Conservation (phyloP, 2,329 filamentous ascomycete genomes). For the Arthrocladium fulminans region DNA sequence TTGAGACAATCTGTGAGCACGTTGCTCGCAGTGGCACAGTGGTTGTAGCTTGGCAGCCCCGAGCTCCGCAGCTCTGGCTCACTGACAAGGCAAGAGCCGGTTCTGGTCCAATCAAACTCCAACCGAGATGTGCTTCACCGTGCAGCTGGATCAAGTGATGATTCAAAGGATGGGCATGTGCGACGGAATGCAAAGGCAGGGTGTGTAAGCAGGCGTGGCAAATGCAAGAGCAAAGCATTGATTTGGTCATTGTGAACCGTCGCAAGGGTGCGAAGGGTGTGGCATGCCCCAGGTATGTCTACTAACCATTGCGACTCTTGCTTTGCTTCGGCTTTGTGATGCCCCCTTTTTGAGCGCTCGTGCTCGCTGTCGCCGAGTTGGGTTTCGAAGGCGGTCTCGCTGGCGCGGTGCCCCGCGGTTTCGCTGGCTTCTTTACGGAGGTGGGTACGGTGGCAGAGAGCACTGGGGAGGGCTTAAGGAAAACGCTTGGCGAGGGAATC, state of each 20-base stretch:
- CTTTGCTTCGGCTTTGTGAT: slow-evolving; percentile 59
- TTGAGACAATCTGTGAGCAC: too few relatives aligned
- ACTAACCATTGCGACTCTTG: slow-evolving; percentile 65
- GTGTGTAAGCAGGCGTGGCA: background rate
- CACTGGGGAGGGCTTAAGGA: slow-evolving; percentile 38
- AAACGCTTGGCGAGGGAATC: slow-evolving; percentile 50
- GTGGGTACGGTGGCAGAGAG: slow-evolving; percentile 21
- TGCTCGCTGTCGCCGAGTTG: slow-evolving; percentile 19
- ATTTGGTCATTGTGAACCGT: too few relatives aligned
- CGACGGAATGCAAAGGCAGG: too few relatives aligned
- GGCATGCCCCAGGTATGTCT: background rate
- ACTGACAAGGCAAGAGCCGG: too few relatives aligned
- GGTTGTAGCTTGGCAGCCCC: too few relatives aligned
- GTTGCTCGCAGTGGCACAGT: too few relatives aligned
- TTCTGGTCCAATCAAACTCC: too few relatives aligned
- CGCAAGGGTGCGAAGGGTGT: background rate
- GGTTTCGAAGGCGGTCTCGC: slow-evolving; percentile 26
- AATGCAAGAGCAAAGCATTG: too few relatives aligned
- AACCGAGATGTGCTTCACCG: too few relatives aligned
- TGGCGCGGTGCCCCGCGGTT: slow-evolving; percentile 22
- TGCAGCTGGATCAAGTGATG: too few relatives aligned
- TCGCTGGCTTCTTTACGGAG: slow-evolving; percentile 20
- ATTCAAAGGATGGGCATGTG: too few relatives aligned
- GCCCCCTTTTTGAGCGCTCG: slow-evolving; percentile 25
- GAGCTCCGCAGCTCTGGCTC: too few relatives aligned